phyloP scores from a whole-genome alignment of 805 yeast species.

The Kluyveromyces wickerhamii region DNA sequence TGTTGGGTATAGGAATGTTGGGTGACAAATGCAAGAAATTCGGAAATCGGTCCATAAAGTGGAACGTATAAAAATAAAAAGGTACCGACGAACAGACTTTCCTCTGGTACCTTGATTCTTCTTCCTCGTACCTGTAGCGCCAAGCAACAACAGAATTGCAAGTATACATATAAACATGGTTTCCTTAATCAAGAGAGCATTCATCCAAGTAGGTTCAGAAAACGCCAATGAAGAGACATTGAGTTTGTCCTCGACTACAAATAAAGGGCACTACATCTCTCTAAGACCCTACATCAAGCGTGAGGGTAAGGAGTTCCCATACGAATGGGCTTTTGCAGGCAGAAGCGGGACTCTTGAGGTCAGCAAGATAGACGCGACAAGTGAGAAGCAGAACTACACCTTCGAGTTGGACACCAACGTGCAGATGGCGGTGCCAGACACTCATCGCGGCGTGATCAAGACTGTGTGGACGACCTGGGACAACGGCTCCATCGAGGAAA shows the following conservation, averaged over 20 bases:
- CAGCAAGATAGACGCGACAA: constrained; percentile 21
- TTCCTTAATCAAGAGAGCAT: constrained; percentile 24
- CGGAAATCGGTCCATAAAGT: too few species aligned
- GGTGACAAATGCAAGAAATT: too few species aligned
- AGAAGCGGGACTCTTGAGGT: constrained; percentile 33
- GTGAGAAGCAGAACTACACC: constrained; percentile 20
- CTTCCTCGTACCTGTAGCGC: too few species aligned
- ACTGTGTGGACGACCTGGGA: constrained; percentile 29
- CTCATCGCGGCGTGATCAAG: constrained; percentile 23
- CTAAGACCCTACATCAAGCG: constrained; percentile 31
- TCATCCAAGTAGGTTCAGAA: constrained; percentile 23
- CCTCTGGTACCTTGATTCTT: too few species aligned
- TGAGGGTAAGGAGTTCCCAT: constrained; percentile 33
- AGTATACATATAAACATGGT: too few species aligned
- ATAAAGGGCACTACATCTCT: constrained; percentile 29
- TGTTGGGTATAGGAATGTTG: too few species aligned
- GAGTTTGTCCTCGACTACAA: constrained; percentile 26
- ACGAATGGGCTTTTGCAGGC: constrained; percentile 57
- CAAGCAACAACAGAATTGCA: too few species aligned
- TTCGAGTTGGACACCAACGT: constrained; percentile 27
- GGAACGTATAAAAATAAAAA: too few species aligned
- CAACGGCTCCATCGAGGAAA: constrained; percentile 28
- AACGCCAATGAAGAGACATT: constrained; percentile 25
- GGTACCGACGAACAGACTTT: too few species aligned
- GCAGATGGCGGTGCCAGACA: constrained; percentile 20